Conservation (phyloP, 495 filamentous ascomycete genomes). For the Podospora anserina region DNA sequence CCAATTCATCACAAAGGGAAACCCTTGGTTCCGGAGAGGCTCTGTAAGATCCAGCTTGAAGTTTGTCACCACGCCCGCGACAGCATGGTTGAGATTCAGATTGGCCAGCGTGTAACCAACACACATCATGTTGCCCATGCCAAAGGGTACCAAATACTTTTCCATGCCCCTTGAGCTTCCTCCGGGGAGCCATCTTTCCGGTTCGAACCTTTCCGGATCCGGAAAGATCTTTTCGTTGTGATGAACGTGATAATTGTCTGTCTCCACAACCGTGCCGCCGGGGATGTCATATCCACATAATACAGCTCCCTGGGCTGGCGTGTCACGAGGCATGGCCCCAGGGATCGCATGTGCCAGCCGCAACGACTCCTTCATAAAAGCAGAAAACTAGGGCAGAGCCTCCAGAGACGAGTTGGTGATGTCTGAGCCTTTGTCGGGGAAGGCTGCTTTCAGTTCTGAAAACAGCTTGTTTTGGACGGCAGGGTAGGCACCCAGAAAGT, state of each 20-base stretch:
- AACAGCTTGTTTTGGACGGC: background rate
- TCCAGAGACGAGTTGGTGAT: background rate
- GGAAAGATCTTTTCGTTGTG: background rate
- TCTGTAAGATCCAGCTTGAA: background rate
- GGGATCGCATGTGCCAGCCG: background rate
- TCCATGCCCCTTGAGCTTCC: background rate
- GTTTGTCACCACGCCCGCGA: background rate
- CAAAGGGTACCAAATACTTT: slow-evolving; percentile 1
- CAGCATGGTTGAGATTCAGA: background rate
- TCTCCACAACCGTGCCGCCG: background rate
- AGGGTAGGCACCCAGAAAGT: background rate
- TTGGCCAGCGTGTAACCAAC: slow-evolving; percentile 6
- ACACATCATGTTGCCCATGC: slow-evolving; percentile 8
- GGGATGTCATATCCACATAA: slow-evolving; percentile 2
- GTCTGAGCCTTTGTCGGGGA: background rate
- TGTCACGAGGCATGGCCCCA: background rate
- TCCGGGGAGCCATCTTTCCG: slow-evolving; percentile 4
- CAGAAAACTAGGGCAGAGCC: background rate
- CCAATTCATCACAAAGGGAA: slow-evolving; percentile 3
- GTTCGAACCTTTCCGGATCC: slow-evolving; percentile 2
- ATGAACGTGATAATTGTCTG: slow-evolving; percentile 3
- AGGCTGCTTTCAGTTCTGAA: background rate
- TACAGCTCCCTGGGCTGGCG: background rate
- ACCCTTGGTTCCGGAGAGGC: background rate
- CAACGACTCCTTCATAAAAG: background rate